Percentiles rank a stretch among this genome's conserved stretches.
phyloP scores from a whole-genome alignment of 495 filamentous ascomycete genomes.

The Cairneyella variabilis region DNA sequence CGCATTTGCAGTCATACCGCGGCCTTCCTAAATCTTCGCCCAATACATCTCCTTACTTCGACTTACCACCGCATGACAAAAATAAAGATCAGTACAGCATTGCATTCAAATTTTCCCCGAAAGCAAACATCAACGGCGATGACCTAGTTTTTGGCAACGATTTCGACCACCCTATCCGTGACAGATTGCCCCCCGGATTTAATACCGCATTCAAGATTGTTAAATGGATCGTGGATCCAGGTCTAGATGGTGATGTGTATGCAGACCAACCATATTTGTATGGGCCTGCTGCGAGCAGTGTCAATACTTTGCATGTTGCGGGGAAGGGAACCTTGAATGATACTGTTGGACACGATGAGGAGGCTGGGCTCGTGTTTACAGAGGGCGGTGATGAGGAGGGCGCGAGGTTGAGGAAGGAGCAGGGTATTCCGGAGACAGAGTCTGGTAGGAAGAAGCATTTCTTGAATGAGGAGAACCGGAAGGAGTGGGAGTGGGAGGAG shows the following conservation, averaged over 20 bases:
- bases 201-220: constrained; percentile 74
- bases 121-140: constrained; percentile 56
- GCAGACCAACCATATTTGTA: constrained; percentile 83
- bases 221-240: constrained; percentile 83
- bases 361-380: constrained; percentile 52
- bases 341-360: constrained; percentile 34
- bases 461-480: constrained; percentile 45
- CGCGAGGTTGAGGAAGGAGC: constrained; percentile 37
- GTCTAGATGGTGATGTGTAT: constrained; percentile 82
- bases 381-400: constrained; percentile 70
- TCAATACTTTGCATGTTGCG: constrained; percentile 69
- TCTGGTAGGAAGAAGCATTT: constrained; percentile 63
- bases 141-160: constrained; percentile 90
- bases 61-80: constrained; percentile 53
- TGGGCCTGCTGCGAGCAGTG: constrained; percentile 67
- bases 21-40: constrained; percentile 59
- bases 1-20: constrained; percentile 30
- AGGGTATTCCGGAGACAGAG: constrained; percentile 48
- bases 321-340: constrained; percentile 26
- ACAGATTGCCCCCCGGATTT: constrained; percentile 84
- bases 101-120: constrained; percentile 68
- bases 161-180: constrained; percentile 82
- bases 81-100: constrained; percentile 77
- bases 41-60: constrained; percentile 68
- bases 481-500: constrained; percentile 44